These are phyloP conservation scores for Blastobotrys capitulatus DNA, from an alignment of 1,139 yeast species.

Conservation along the genomic window DNA sequence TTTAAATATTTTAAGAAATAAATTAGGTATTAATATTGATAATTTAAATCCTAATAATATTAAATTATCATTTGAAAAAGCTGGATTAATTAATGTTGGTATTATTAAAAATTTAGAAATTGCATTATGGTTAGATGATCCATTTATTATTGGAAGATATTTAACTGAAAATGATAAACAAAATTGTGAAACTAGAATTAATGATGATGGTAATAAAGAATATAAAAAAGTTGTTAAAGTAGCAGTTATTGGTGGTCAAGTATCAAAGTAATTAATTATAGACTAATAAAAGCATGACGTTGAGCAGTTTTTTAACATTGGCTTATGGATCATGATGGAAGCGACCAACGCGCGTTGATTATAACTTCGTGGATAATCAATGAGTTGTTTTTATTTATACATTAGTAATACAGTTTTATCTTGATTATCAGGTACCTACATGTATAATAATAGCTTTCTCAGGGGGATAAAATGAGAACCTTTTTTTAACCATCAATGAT, in stretches of 20 bases:
- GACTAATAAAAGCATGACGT: no score
- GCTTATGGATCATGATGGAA: no score
- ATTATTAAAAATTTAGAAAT: not conserved
- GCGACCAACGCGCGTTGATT: no score
- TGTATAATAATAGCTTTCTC: no score
- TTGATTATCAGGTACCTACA: no score
- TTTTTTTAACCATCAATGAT: no score
- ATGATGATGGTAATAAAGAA: not conserved
- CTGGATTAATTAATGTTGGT: constrained; percentile 3
- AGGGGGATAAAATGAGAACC: no score
- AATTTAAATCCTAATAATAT: not conserved
- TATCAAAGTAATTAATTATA: not conserved
- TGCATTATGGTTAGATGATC: constrained; percentile 3
- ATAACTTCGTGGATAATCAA: no score
- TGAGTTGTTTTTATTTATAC: no score
- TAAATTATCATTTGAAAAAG: not conserved
- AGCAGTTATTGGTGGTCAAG: constrained; percentile 7
- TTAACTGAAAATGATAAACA: not conserved
- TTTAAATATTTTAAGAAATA: not conserved
- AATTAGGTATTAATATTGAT: constrained; percentile 4
- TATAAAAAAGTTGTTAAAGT: not conserved
- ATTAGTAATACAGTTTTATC: no score
- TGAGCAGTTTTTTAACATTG: no score
- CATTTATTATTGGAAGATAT: not conserved
- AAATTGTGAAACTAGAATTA: not conserved